Base-by-base conservation (phyloP, 2,329 filamentous ascomycete genomes). In the Alternaria burnsii region DNA sequence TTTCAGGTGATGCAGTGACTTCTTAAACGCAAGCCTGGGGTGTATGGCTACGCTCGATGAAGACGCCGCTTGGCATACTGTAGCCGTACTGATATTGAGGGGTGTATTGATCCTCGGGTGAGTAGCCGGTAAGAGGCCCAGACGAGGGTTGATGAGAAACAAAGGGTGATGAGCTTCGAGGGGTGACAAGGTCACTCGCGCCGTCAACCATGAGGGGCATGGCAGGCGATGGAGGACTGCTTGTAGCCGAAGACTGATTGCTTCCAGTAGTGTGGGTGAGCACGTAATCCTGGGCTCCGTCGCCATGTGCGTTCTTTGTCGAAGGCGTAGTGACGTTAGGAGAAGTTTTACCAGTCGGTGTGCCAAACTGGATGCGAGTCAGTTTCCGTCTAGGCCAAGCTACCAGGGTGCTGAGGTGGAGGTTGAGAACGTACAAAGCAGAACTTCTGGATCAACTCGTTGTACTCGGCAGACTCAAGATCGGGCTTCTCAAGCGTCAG, bases 391-490 rank as follows among this genome's bases (percentile, higher is more conserved):
- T 71, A 75, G 70, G 70, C 73, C 69, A 68, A 69, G 69, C 71
- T 74, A 66, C 64, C 65, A 65, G 71, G 66, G 68, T 70, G 76
- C 71, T 73, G 71, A 76, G 41, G 34, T 55, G 58, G 40, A 60
- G 68, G 75, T 75, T 73, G 71, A 73, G 86, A 86, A 97, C 94
- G 89, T 94, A 97, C 94, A 88, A 98, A 99, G 86, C 95, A 99
- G 86, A 97, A 99, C 84, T 97, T 97, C 84, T 97, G 94, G 80
- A 99, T 91, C 68, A 99, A 87, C 82, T 99, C 95, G 81, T 96
- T 92, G 79, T 99, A 98, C 61, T 94, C 94, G 62, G 92, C 89
- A 66, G 93, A 96, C 62, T 94, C 88, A 68, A 97, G 89, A 73
- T 87, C 85, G 44, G 89, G 89, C 74, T 90, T 88, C 73, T 87